phyloP scores from a whole-genome alignment of 169 alveolate genomes.

The Eimeria acervulina region DNA sequence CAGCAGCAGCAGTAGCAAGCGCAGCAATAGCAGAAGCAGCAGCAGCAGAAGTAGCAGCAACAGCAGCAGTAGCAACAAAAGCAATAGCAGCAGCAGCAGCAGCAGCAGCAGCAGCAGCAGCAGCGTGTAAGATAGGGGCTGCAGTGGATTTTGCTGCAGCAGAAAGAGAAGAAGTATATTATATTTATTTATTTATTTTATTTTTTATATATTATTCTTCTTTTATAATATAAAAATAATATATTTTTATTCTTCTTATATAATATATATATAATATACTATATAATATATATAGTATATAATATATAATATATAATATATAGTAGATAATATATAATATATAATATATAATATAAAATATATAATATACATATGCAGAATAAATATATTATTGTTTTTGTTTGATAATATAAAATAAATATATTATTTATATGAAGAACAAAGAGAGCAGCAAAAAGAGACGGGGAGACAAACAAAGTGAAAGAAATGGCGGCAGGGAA shows the following conservation, averaged over 20 bases:
- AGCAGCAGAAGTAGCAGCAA: no score
- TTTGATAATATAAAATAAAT: no score
- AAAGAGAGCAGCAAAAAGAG: neutral
- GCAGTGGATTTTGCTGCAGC: no score
- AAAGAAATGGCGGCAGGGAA: slow-evolving; percentile 3
- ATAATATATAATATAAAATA: neutral
- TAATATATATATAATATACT: neutral
- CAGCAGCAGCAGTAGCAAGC: slow-evolving; percentile 17
- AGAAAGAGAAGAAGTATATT: no score
- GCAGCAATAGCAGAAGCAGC: neutral
- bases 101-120: neutral
- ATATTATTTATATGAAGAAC: neutral
- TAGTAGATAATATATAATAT: neutral
- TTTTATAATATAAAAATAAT: no score
- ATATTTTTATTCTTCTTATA: neutral
- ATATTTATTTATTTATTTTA: no score
- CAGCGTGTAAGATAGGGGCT: no score
- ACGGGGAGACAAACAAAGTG: slow-evolving; percentile 36
- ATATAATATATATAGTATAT: neutral
- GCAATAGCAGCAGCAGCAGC: no score
- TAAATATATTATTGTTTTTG: no score
- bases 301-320: neutral
- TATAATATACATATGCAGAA: neutral
- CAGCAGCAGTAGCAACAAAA: no score
- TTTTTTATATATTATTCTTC: no score